These are phyloP conservation scores for Odontarrhena argentea DNA, from an alignment of 345 rosid genomes.

Conservation along the genomic window DNA sequence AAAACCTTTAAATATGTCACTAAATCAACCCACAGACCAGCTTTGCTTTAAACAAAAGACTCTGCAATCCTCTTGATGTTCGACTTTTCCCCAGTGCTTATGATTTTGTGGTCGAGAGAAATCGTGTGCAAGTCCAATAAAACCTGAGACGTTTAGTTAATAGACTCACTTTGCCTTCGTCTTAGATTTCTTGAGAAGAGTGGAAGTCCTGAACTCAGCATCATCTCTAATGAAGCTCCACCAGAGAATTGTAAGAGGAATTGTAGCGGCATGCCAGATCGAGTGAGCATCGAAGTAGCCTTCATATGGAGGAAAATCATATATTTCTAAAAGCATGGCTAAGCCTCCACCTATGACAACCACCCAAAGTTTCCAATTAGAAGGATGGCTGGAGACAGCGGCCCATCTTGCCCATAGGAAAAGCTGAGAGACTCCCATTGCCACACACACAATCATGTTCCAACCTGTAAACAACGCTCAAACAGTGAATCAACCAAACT, in stretches of 20 bases:
- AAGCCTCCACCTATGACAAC: slow-evolving; percentile 64
- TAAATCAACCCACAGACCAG: slow-evolving; percentile 28
- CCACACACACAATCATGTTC: slow-evolving; percentile 67
- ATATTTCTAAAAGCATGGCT: slow-evolving; percentile 72
- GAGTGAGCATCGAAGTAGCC: slow-evolving; percentile 76
- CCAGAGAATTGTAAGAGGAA: slow-evolving; percentile 66
- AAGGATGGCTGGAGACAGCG: slow-evolving; percentile 55
- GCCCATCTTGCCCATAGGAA: slow-evolving; percentile 76
- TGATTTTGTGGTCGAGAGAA: slow-evolving; percentile 21
- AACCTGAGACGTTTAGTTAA: background rate
- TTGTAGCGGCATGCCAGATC: slow-evolving; percentile 66
- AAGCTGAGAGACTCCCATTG: slow-evolving; percentile 61
- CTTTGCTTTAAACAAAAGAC: slow-evolving; percentile 14
- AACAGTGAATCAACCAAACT: background rate
- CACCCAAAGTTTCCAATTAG: slow-evolving; percentile 66
- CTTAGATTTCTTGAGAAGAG: slow-evolving; percentile 51
- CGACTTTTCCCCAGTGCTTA: background rate
- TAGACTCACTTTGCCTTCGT: slow-evolving; percentile 36
- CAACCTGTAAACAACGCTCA: slow-evolving; percentile 50
- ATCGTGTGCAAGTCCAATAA: slow-evolving; percentile 10
- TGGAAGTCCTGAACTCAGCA: slow-evolving; percentile 51
- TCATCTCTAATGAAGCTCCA: slow-evolving; percentile 84
- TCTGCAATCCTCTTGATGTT: slow-evolving; percentile 9
- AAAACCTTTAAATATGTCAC: slow-evolving; percentile 25
- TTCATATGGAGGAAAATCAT: slow-evolving; percentile 68